Base-by-base conservation (phyloP, 345 rosid genomes). In the Nephelium lappaceum region DNA sequence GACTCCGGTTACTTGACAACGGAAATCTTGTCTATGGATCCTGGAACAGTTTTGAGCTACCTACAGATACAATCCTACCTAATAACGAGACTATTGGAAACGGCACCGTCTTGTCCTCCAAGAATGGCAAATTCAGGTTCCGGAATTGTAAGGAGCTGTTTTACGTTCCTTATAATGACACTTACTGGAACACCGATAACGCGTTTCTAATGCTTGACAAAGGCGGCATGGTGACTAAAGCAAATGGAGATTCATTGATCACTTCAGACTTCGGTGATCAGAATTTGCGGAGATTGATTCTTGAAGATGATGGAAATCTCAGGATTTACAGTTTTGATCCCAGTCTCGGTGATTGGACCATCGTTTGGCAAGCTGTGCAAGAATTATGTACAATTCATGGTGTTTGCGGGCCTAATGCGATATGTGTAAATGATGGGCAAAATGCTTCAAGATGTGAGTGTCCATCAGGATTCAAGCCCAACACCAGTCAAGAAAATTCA, bases 241-340 rank as follows among this genome's bases (percentile, higher is more conserved):
- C 39, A 2, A 77, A 51, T 38, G 78, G 36, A 4, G 5, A 0
- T 16, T 8, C 77, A 51, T 15, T 86, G 11, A 45, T 81, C 19
- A 51, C 88, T 23, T 81, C 91, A 9, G 93, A 91, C 83, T 85
- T 71, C 18, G 82, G 69, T 5, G 77, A 70, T 8, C 49, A 49
- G 47, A 60, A 60, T 60, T 49, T 63, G 39, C 84, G 92, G 16
- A 74, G 93, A 67, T 53, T 91, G 83, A 82, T 45, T 1, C 85
- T 91, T 42, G 92, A 71, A 39, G 58, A 86, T 39, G 93, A 89
- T 75, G 95, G 93, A 3, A 86, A 87, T 82, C 78, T 91, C 10
- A 84, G 80, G 45, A 58, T 89, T 24, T 83, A 84, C 53, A 88
- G 91, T 64, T 83, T 65, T 27, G 83, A 83, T 74, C 11, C 45